phyloP scores from a whole-genome alignment of 805 yeast genomes.

The Yarrowia sp. region DNA sequence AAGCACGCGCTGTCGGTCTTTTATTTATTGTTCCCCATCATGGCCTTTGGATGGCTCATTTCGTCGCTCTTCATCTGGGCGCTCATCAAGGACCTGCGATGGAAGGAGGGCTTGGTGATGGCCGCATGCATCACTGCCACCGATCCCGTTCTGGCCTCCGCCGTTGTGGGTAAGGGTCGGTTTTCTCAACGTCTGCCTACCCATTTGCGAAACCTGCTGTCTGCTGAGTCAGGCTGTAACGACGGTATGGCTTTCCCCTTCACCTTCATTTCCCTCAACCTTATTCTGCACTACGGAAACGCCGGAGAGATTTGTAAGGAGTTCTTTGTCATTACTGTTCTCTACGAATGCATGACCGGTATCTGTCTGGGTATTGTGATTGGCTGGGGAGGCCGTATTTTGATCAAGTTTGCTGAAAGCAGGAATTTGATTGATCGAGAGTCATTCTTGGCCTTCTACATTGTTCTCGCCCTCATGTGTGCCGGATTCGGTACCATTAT shows the following conservation, averaged over 20 bases:
- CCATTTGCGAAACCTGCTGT: constrained; percentile 76
- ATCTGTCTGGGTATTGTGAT: constrained; percentile 67
- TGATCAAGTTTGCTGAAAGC: constrained; percentile 70
- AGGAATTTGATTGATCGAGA: constrained; percentile 77
- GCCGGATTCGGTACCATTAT: constrained; percentile 87
- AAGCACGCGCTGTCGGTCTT: constrained; percentile 77
- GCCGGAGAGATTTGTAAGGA: constrained; percentile 69
- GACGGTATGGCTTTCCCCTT: constrained; percentile 97
- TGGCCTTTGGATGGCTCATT: constrained; percentile 87
- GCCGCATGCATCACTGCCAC: constrained; percentile 93
- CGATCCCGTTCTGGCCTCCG: constrained; percentile 92
- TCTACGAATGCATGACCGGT: constrained; percentile 83
- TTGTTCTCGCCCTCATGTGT: constrained; percentile 76
- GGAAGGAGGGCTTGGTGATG: constrained; percentile 68
- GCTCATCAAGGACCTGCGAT: constrained; percentile 68
- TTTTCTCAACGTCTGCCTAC: constrained; percentile 90
- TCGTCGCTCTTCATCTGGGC: constrained; percentile 78
- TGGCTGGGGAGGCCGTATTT: constrained; percentile 68
- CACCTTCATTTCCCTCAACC: constrained; percentile 63
- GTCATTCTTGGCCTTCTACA: constrained; percentile 80
- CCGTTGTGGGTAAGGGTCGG: constrained; percentile 91
- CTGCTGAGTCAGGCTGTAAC: constrained; percentile 88
- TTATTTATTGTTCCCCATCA: constrained; percentile 74
- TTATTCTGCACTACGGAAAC: constrained; percentile 64
- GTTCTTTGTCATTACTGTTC: constrained; percentile 72